Base-by-base conservation (phyloP, 208 protist species). In the Leishmania mexicana region DNA sequence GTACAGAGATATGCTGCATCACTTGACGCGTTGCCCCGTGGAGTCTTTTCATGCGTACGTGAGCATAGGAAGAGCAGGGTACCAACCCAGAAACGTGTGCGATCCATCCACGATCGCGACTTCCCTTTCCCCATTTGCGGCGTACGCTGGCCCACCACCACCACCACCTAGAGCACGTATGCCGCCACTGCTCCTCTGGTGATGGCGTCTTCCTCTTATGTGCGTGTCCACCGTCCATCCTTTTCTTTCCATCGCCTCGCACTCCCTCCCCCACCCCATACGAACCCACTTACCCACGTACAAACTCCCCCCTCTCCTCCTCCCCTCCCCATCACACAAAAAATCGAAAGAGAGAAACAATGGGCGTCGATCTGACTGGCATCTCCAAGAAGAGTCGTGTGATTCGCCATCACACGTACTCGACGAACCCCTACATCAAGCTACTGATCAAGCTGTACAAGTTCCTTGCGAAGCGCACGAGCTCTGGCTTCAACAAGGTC, bases 401-500 rank as follows among this genome's bases (percentile, higher is more conserved):
- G 86, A 88, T 98, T 84, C 98, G 99, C 86, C 95, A 96, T 87
- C 95, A 95, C 81, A 98, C 98, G 71, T 97, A 97, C 90, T 98
- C 92, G 83, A 90, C 98, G 85, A 99, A 99, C 89, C 95, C 98
- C 53, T 99, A 99, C 97, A 92, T 99, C 83, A 94, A 96, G 83
- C 96, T 99, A 57, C 96, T 99, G 70, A 98, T 99, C 85, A 99
- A 99, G 97, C 97, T 99, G 76, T 99, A 99, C 96, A 97, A 98
- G 85, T 99, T 99, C 97, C 96, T 99, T 62, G 96, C 99, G 35
- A 97, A 99, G 86, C 97, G 99, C 86, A 99, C 99, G 42, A 98
- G 96, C 85, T 97, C 97, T 72, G 88, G 98, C 68, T 99, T 99
- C 98, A 99, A 99, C 98, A 98, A 99, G 85, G 86, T 98, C 57